Evolutionary conservation across 2,329 filamentous ascomycete species (phyloP), one percentile per base, ranked within the genome.

Genomic region (Ophiocordyceps australis): DNA sequence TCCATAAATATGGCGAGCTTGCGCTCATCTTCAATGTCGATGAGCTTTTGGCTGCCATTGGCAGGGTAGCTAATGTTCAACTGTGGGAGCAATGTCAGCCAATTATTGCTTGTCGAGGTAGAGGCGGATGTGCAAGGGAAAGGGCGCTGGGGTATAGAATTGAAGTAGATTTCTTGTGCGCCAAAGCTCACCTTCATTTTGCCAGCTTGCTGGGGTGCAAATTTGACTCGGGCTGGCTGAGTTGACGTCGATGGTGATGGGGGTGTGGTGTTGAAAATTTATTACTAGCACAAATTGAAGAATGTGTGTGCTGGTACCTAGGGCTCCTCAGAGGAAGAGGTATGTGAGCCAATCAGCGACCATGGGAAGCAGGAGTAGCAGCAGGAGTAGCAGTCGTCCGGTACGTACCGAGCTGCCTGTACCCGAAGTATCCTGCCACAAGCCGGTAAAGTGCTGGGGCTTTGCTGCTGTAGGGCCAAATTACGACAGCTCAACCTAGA

Each of bases 1-100:
- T 95, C 89, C 77, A 93, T 85, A 75, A 95, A 95, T 66, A 89
- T 72, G 58, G 82, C 79, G 59, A 95, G 74, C 74, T 93, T 94
- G 66, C 85, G 83, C 65, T 98, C 91, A 79, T 98, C 91, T 55
- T 98, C 89, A 50, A 98, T 66, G 48, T 98, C 91, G 67, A 98
- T 76, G 57, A 98, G 73, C 74, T 98, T 98, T 65, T 98, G 89
- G 55, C 83, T 89, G 75, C 89, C 89, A 67, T 95, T 95, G 75
- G 86, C 82, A 65, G 89, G 89, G 76, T 85, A 92, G 48, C 61
- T 66, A 50, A 72, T 67, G 65, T 71, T 71, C 59, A 72, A 59
- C 65, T 66, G 34, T 32, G 38, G 16, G n/a, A 19, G 18, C n/a
- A n/a, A n/a, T n/a, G n/a, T n/a, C n/a, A n/a, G n/a, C n/a, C n/a